A percentile compares a stretch with the other conserved stretches of the same genome.
Evolutionary conservation across 768 basidiomycete species (phyloP).

Genomic region (Ramaria sp.): DNA sequence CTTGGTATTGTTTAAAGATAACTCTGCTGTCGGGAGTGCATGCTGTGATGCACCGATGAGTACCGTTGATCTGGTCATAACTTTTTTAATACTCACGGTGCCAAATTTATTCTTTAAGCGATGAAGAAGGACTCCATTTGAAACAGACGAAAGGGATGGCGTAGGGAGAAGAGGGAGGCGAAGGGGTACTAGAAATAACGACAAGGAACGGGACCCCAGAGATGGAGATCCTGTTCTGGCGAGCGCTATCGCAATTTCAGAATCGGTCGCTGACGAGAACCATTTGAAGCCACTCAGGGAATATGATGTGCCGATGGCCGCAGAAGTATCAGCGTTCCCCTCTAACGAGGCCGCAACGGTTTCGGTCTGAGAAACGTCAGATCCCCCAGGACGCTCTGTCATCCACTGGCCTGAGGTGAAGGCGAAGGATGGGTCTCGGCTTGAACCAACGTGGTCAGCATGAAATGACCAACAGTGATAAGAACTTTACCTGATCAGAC

Average conservation of each 20-base stretch:
- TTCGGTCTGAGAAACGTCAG: constrained; percentile 66
- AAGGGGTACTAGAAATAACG: constrained; percentile 66
- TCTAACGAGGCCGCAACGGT: constrained; percentile 35
- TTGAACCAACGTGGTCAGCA: constrained; percentile 16
- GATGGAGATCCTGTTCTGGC: constrained; percentile 53
- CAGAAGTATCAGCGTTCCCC: constrained; percentile 18
- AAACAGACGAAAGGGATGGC: constrained; percentile 32
- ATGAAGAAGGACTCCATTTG: constrained; percentile 61
- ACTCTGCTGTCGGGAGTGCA: constrained; percentile 64
- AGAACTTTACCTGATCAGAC: constrained; percentile 43
- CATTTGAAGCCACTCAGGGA: constrained; percentile 65
- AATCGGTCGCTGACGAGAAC: constrained; percentile 79
- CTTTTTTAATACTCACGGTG: constrained; percentile 26
- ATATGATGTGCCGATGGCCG: constrained; percentile 39
- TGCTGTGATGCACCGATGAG: constrained; percentile 17
- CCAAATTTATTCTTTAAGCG: constrained; percentile 73
- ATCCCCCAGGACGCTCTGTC: constrained; percentile 70
- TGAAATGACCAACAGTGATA: neutral
- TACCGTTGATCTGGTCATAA: neutral
- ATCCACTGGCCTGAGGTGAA: constrained; percentile 80
- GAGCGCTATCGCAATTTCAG: constrained; percentile 58
- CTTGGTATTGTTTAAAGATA: constrained; percentile 45
- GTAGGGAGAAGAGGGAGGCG: constrained; percentile 36
- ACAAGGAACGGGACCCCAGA: constrained; percentile 54
- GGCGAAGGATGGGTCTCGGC: constrained; percentile 48